Conservation (phyloP, 768 basidiomycete genomes). For the Russula sp. region DNA sequence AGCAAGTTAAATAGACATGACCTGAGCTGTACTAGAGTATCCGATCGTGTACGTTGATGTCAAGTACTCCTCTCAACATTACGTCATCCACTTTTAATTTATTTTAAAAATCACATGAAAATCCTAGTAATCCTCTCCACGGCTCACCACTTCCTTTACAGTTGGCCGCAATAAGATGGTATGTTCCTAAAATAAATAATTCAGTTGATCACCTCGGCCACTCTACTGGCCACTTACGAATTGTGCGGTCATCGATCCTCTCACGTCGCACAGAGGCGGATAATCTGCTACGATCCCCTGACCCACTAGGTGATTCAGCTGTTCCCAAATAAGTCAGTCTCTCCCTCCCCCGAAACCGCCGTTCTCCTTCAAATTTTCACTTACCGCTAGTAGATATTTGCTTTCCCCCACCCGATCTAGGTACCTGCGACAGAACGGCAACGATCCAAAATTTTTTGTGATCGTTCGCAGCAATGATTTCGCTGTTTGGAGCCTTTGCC, state of each 20-base stretch:
- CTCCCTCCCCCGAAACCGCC: neutral
- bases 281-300: constrained; percentile 90
- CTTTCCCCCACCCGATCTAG: constrained; percentile 90
- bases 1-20: constrained; percentile 7
- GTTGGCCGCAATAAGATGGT: constrained; percentile 83
- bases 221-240: constrained; percentile 50
- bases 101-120: constrained; percentile 16
- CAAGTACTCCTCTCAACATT: neutral
- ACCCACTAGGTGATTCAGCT: constrained; percentile 87
- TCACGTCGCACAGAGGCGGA: constrained; percentile 84
- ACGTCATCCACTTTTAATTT: constrained; percentile 8
- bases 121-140: constrained; percentile 73
- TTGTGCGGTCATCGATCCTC: constrained; percentile 92
- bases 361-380: constrained; percentile 31
- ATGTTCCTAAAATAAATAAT: constrained; percentile 56
- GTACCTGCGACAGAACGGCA: constrained; percentile 95
- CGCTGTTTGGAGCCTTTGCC: constrained; percentile 69
- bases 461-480: constrained; percentile 85
- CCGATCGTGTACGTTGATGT: neutral
- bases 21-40: neutral
- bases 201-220: neutral
- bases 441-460: constrained; percentile 88
- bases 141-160: constrained; percentile 78
- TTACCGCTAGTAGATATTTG: constrained; percentile 86
- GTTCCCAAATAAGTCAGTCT: constrained; percentile 10